Evolutionary conservation across 2,329 filamentous ascomycete species (phyloP), one percentile per base, ranked within the genome.

Genomic region (Paraphaeosphaeria minitans): DNA sequence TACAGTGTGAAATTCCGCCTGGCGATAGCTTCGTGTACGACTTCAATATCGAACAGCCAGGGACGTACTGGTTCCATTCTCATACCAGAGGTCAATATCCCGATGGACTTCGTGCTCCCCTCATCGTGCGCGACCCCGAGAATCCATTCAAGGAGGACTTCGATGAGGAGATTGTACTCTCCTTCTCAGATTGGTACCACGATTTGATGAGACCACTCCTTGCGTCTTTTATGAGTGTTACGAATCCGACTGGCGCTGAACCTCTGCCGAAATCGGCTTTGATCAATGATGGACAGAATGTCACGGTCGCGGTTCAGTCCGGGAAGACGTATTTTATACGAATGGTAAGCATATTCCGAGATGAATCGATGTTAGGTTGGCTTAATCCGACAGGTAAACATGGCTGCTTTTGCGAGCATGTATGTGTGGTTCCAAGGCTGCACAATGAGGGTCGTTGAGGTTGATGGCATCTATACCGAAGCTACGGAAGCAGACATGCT

Each of bases 121-220:
- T 92, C 52, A 80, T 92, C 14, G 78, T 92, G n/a, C 83, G 89
- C 59, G 85, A 87, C 43, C 79, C 79, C 4, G 78, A 85, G 29
- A 62, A 82, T 77, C 55, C 83, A 77, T 82, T 80, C 62, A 73
- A 78, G 24, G 82, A 78, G 22, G 82, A 84, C 39, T 85, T 86
- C 33, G 81, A 84, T 37, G 82, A 83, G 41, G 89, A 92, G 61
- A 77, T 87, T 31, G 79, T 88, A 0, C 69, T 92, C 21, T 88
- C 89, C 63, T 76, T 92, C n/a, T 87, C 87, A n/a, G 89, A 92
- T 66, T 89, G 89, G 80, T 91, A 92, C 59, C 88, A 91, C 65
- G 84, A 88, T 51, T 71, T 78, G 31, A 82, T 83, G 78, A 74
- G 74, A 2, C 68, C 63, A n/a, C 76, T 87, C 0, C 61, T 77